phyloP scores from a whole-genome alignment of 495 filamentous ascomycete species.

The Lepidopterella palustris region DNA sequence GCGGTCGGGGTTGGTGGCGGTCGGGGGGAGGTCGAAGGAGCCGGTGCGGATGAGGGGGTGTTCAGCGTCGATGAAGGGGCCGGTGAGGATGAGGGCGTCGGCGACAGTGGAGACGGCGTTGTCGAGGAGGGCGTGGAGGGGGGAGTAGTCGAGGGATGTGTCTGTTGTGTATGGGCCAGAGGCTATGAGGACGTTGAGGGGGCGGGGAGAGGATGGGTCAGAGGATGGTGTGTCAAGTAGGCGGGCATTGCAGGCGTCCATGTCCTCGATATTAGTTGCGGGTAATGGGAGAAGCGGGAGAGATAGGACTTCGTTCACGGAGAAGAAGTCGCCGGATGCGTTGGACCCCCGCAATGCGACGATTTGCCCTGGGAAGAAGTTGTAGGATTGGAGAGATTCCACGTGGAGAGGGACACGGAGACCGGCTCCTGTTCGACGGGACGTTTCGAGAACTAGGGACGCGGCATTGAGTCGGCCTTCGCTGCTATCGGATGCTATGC shows the following conservation, averaged over 20 bases:
- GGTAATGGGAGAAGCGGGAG: conserved; percentile 65
- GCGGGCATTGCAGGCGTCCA: conserved; percentile 60
- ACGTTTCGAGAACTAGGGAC: conserved; percentile 82
- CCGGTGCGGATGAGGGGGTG: conserved; percentile 85
- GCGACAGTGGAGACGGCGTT: conserved; percentile 66
- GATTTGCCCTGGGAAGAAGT: conserved; percentile 94
- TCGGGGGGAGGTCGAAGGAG: conserved; percentile 81
- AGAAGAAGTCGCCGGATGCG: conserved; percentile 75
- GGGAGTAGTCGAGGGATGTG: conserved; percentile 82
- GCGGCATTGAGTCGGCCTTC: conserved; percentile 79
- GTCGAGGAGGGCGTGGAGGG: conserved; percentile 71
- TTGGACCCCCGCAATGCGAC: conserved; percentile 83
- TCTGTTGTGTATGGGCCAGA: conserved; percentile 89
- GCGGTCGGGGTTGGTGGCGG: conserved; percentile 59
- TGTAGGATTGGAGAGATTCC: conserved; percentile 57
- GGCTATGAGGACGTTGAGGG: conserved; percentile 68
- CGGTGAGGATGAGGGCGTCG: conserved; percentile 74
- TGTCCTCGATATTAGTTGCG: conserved; percentile 51
- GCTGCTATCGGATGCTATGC: conserved; percentile 77
- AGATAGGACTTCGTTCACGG: conserved; percentile 66
- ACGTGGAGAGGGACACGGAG: conserved; percentile 73
- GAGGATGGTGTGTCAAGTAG: conserved; percentile 31
- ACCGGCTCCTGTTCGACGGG: conserved; percentile 75
- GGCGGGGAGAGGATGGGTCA: conserved; percentile 39
- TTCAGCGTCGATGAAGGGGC: conserved; percentile 85